phyloP scores from a whole-genome alignment of 192 early-diverging fungal genomes.

The Coemansia sp. region DNA sequence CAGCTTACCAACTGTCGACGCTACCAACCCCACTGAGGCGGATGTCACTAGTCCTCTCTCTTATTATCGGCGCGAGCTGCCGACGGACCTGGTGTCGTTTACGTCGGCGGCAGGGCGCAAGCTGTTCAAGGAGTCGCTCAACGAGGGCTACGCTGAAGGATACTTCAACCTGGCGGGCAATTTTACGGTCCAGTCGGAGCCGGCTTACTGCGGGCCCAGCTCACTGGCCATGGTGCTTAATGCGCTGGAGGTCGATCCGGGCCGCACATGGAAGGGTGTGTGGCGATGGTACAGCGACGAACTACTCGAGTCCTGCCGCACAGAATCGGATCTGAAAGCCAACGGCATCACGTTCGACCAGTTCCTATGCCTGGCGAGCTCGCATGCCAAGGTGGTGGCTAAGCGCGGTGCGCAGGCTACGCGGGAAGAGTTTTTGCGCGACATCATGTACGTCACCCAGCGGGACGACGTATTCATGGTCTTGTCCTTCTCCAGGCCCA shows the following conservation, averaged over 20 bases:
- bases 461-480: constrained; percentile 83
- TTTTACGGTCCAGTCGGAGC: constrained; percentile 90
- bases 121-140: constrained; percentile 78
- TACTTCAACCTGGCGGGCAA: constrained; percentile 87
- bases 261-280: constrained; percentile 87
- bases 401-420: constrained; percentile 68
- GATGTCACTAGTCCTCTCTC: constrained; percentile 25
- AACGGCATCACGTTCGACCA: constrained; percentile 90
- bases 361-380: constrained; percentile 86
- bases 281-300: constrained; percentile 90
- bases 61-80: constrained; percentile 68
- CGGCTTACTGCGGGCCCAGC: constrained; percentile 86
- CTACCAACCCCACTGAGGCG: background rate
- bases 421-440: constrained; percentile 76
- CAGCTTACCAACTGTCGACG: background rate
- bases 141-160: constrained; percentile 75
- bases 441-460: constrained; percentile 67
- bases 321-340: constrained; percentile 69
- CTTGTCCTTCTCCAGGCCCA: constrained; percentile 76
- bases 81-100: constrained; percentile 69
- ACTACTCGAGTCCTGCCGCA: constrained; percentile 68
- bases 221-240: constrained; percentile 94
- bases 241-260: constrained; percentile 87
- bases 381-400: constrained; percentile 77
- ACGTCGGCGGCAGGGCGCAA: constrained; percentile 74